phyloP scores from a whole-genome alignment of 192 early-diverging fungal species.

The Martensiomyces pterosporus region DNA sequence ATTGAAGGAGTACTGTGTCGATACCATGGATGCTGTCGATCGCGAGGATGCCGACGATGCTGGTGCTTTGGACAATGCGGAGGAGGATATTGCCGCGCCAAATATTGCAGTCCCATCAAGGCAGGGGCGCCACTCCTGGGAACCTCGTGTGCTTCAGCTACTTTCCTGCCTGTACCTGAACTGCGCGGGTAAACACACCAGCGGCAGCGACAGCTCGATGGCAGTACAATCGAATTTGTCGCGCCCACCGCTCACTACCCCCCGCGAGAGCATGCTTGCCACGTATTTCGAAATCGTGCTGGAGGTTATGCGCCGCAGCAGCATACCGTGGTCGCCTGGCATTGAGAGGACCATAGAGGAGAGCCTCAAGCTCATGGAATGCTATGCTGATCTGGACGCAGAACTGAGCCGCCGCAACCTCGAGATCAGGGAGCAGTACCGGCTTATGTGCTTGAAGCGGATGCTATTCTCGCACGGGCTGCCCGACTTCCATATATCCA shows the following conservation, averaged over 20 bases:
- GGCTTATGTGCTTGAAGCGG: conserved; percentile 59
- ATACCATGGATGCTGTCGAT: conserved; percentile 49
- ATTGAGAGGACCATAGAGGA: conserved; percentile 45
- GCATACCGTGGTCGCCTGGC: conserved; percentile 59
- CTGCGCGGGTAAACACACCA: conserved; percentile 5
- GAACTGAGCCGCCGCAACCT: conserved; percentile 11
- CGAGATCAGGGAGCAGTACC: conserved; percentile 59
- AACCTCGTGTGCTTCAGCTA: conserved; percentile 55
- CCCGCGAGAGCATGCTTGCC: conserved; percentile 9
- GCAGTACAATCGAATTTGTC: not conserved
- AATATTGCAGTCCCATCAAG: not conserved
- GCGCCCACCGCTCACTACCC: conserved; percentile 10
- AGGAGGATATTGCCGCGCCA: not conserved
- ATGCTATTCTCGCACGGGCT: conserved; percentile 61
- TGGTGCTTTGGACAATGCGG: no score
- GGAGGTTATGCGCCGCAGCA: conserved; percentile 60
- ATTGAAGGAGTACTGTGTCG: conserved; percentile 55
- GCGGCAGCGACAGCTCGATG: not conserved
- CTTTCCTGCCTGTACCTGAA: conserved; percentile 37
- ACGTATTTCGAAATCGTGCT: conserved; percentile 47
- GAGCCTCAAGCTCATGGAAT: conserved; percentile 5
- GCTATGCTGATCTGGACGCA: conserved; percentile 8
- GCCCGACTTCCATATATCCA: conserved; percentile 55
- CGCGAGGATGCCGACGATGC: conserved; percentile 4
- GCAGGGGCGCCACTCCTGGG: conserved; percentile 41